Evolutionary conservation across 768 basidiomycete species (phyloP), one percentile per base, ranked within the genome.

Genomic region (Lyophyllum semitale): DNA sequence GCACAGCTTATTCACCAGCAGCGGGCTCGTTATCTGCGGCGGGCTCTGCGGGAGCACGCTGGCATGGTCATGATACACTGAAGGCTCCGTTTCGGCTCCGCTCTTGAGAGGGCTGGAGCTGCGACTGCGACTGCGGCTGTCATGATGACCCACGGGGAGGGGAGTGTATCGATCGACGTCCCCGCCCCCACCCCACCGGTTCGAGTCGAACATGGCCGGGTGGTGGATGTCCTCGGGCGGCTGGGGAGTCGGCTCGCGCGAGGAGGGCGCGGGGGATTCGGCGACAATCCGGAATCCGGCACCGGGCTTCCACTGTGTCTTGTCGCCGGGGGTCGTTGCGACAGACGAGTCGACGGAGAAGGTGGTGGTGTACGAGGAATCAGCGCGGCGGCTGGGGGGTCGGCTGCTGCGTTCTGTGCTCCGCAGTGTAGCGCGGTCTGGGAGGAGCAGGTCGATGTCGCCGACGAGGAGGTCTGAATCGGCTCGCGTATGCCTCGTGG

Each of bases 1-100:
- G 61, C 81, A 84, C 26, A 88, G 73, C 25, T 76, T 73, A 25
- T 73, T 78, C 52, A 84, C 79, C 52, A 88, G 72, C 0, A 81
- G 77, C 1, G 83, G 81, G 11, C 81, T 86, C 66, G 73, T 82
- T 32, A 88, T 67, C 55, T 76, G 75, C 2, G 83, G 75, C 0
- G 87, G 87, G 57, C 84, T 85, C 23, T 72, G 72, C 0, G 84
- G 83, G 3, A 88, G 73, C 20, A 66, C 53, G 9, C 38, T 48
- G 11, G 55, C 59, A 38, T 55, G 57, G 17, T 4, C 17, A n/a
- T 42, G 30, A 9, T 49, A 55, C 22, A 48, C 17, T 2, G 49
- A 22, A n/a, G 40, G 54, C n/a, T 15, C 29, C 18, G 29, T 25
- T 37, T 41, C 51, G 29, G 26, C 47, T 17, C 35, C 45, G 49